These are phyloP conservation scores for Cordyceps tenuipes DNA, from an alignment of 2,329 filamentous ascomycete species.

Conservation along the genomic window DNA sequence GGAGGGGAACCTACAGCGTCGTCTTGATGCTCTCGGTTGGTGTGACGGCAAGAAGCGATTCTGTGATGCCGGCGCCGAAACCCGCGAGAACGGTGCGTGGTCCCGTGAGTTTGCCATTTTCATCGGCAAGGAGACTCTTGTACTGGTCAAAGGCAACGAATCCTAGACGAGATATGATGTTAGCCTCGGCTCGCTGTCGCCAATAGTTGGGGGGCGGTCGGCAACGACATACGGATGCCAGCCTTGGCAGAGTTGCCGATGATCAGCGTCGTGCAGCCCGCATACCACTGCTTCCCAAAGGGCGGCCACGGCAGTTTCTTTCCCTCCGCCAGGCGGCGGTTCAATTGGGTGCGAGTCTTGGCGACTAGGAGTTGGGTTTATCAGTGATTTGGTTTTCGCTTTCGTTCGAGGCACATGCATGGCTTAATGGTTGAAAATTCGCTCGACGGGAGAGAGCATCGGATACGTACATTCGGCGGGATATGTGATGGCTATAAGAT, in stretches of 20 bases:
- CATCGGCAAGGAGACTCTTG: constrained; percentile 73
- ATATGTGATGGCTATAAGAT: constrained; percentile 65
- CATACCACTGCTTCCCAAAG: constrained; percentile 93
- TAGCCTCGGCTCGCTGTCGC: neutral
- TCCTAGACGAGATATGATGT: constrained; percentile 34
- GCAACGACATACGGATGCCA: constrained; percentile 64
- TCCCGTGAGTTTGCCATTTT: constrained; percentile 79
- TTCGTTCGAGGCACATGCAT: neutral
- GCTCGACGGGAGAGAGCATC: constrained; percentile 10
- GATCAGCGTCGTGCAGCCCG: constrained; percentile 92
- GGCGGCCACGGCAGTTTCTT: constrained; percentile 92
- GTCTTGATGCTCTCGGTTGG: constrained; percentile 99
- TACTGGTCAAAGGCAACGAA: constrained; percentile 97
- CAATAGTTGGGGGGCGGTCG: neutral
- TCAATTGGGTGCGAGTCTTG: constrained; percentile 91
- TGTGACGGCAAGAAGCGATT: constrained; percentile 87
- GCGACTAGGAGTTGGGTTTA: constrained; percentile 50
- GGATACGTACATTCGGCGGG: constrained; percentile 71
- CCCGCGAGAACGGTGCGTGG: constrained; percentile 87
- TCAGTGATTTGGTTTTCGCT: constrained; percentile 2
- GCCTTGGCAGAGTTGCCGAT: constrained; percentile 96
- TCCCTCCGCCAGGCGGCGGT: constrained; percentile 68
- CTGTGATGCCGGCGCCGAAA: constrained; percentile 89
- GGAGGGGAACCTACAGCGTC: constrained; percentile 52
- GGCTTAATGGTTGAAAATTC: neutral